phyloP scores from a whole-genome alignment of 495 filamentous ascomycete genomes.

The Xylaria flabelliformis region DNA sequence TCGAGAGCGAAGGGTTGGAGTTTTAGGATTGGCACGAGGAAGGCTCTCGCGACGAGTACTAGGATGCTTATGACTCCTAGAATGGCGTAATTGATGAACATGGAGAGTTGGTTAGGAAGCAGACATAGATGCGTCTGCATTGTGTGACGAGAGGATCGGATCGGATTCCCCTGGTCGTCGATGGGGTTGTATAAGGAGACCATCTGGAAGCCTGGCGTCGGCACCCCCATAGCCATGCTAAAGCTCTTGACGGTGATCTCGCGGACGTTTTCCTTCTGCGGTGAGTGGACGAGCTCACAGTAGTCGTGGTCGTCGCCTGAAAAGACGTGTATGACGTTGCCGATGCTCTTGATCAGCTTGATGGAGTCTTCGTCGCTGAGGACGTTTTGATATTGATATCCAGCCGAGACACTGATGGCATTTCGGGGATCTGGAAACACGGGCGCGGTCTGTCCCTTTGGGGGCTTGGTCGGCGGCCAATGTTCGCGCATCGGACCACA shows the following conservation, averaged over 20 bases:
- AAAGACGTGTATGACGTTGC: slow-evolving; percentile 80
- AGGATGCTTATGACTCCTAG: slow-evolving; percentile 66
- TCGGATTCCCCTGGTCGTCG: slow-evolving; percentile 64
- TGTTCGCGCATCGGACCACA: slow-evolving; percentile 90
- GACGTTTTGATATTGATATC: slow-evolving; percentile 98
- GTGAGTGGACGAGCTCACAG: slow-evolving; percentile 84
- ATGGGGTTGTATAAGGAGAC: slow-evolving; percentile 92
- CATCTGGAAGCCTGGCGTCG: slow-evolving; percentile 84
- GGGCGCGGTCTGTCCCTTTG: slow-evolving; percentile 59
- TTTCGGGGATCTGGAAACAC: slow-evolving; percentile 75
- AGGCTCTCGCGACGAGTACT: slow-evolving; percentile 65
- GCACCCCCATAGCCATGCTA: slow-evolving; percentile 96
- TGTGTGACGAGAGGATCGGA: slow-evolving; percentile 59
- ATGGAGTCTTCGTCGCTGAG: slow-evolving; percentile 74
- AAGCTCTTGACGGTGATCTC: slow-evolving; percentile 96
- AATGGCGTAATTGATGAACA: slow-evolving; percentile 77
- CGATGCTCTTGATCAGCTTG: slow-evolving; percentile 72
- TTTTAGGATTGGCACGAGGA: slow-evolving; percentile 57
- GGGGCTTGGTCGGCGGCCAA: slow-evolving; percentile 70
- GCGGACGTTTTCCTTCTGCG: slow-evolving; percentile 64
- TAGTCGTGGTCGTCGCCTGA: slow-evolving; percentile 99
- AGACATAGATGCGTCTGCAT: slow-evolving; percentile 90
- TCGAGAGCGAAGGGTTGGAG: slow-evolving; percentile 55
- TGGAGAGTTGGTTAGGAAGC: slow-evolving; percentile 83
- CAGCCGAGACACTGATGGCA: slow-evolving; percentile 72